These are phyloP conservation scores for Hypoxylon trugodes DNA, from an alignment of 495 filamentous ascomycete species.

Conservation along the genomic window DNA sequence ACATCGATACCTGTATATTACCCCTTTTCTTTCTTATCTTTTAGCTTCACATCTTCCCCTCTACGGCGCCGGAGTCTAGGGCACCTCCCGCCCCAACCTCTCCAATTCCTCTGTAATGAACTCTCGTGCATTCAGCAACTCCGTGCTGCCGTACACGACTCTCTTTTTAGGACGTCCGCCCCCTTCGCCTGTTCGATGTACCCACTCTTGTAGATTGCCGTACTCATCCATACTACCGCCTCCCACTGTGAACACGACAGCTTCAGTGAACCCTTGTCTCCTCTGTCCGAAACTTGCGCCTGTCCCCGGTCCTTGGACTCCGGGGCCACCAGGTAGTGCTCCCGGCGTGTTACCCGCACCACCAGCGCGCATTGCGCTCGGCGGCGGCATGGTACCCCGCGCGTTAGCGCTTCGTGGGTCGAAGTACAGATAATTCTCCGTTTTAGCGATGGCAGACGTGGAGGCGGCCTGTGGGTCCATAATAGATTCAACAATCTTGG, in stretches of 20 bases:
- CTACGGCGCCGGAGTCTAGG: constrained; percentile 38
- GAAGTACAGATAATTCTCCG: constrained; percentile 98
- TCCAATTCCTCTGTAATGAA: constrained; percentile 85
- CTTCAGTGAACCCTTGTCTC: constrained; percentile 92
- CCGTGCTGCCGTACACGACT: constrained; percentile 95
- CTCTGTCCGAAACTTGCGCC: constrained; percentile 92
- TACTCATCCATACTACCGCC: constrained; percentile 99
- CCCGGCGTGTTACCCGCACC: constrained; percentile 50
- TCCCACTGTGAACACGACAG: constrained; percentile 95
- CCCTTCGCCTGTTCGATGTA: constrained; percentile 70
- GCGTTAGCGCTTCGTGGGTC: constrained; percentile 94
- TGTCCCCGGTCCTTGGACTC: constrained; percentile 66
- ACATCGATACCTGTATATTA: no score
- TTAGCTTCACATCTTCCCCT: neutral
- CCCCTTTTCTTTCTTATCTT: neutral
- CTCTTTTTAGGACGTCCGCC: constrained; percentile 68
- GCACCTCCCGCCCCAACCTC: constrained; percentile 69
- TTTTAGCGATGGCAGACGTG: constrained; percentile 92
- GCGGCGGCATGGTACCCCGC: constrained; percentile 87
- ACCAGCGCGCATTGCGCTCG: constrained; percentile 61
- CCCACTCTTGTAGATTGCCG: constrained; percentile 97
- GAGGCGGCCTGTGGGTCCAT: constrained; percentile 95
- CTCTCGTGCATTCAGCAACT: constrained; percentile 87
- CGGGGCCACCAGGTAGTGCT: constrained; percentile 51
- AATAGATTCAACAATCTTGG: constrained; percentile 96